Evolutionary conservation across 1,284 basidiomycete genomes (phyloP), one percentile per base, ranked within the genome.

Genomic region (Phaffia rhodozyma): DNA sequence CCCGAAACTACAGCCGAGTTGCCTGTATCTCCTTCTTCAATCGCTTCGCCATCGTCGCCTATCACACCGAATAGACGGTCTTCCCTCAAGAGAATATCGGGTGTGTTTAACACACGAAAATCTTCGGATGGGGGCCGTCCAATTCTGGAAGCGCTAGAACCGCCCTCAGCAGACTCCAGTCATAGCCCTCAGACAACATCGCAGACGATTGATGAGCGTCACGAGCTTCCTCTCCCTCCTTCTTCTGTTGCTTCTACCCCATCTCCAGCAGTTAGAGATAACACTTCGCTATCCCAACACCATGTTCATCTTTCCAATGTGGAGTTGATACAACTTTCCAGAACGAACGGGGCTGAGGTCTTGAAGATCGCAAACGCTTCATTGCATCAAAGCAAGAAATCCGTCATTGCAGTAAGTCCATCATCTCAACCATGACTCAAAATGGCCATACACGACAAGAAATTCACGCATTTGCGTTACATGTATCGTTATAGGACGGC

Each of bases 331-430:
- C 78, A 80, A 1, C 78, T 89, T 21, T 87, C 86, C 78, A 81
- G 82, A 3, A 81, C 83, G 34, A 81, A 90, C 13, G 92, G 92
- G 18, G 81, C 84, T 1, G 83, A 83, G 62, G 78, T 96, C 1
- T 82, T 83, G 69, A 83, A 87, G 68, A 79, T 81, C 0, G 88
- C 90, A 0, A 80, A 81, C 5, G 75, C 78, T 50, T 73, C 91
- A 63, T 82, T 81, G 67, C 86, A 88, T 50, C 84, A 86, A 68
- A 86, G 86, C 49, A 89, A 85, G 75, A 84, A 82, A 71, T 75
- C 80, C 2, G 78, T 90, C 55, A 81, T 90, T 47, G 90, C 88
- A 43, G 74, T 75, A 50, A 70, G 73, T 71, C 13, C 6, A 1
- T 7, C 5, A 20, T 20, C 1, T 55, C n/a, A 29, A 18, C 27